These are phyloP conservation scores for Eurotiales sp. DNA, from an alignment of 2,329 filamentous ascomycete species.

Conservation along the genomic window DNA sequence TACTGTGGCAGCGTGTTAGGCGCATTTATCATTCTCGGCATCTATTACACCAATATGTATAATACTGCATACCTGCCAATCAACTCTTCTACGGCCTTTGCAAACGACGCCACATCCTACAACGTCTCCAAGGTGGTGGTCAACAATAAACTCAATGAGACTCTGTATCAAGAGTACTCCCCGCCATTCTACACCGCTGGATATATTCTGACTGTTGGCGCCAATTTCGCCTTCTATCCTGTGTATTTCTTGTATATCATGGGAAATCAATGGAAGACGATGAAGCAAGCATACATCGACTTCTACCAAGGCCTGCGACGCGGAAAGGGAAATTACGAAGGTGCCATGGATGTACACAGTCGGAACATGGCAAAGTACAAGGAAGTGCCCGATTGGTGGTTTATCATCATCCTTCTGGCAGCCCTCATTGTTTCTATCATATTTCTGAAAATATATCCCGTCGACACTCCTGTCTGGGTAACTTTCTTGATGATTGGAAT, in stretches of 20 bases:
- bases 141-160: background rate
- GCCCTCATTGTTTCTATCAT: slow-evolving; percentile 4
- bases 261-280: slow-evolving; percentile 9
- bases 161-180: background rate
- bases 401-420: background rate
- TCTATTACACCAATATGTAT: slow-evolving; percentile 8
- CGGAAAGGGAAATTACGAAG: slow-evolving; percentile 7
- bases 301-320: slow-evolving; percentile 2
- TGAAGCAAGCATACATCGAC: slow-evolving; percentile 8
- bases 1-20: slow-evolving; percentile 4
- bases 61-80: slow-evolving; percentile 9
- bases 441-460: background rate
- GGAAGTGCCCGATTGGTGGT: slow-evolving; percentile 10
- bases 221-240: slow-evolving; percentile 5
- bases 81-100: slow-evolving; percentile 6
- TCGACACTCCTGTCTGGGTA: background rate
- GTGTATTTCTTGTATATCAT: slow-evolving; percentile 8
- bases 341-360: slow-evolving; percentile 8
- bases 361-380: slow-evolving; percentile 6
- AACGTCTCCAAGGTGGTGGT: slow-evolving; percentile 5
- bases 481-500: background rate
- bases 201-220: slow-evolving; percentile 7
- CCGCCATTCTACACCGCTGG: background rate
- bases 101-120: slow-evolving; percentile 3
- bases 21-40: slow-evolving; percentile 8